These are phyloP conservation scores for Candida berthetii DNA, from an alignment of 805 yeast genomes.

Conservation along the genomic window DNA sequence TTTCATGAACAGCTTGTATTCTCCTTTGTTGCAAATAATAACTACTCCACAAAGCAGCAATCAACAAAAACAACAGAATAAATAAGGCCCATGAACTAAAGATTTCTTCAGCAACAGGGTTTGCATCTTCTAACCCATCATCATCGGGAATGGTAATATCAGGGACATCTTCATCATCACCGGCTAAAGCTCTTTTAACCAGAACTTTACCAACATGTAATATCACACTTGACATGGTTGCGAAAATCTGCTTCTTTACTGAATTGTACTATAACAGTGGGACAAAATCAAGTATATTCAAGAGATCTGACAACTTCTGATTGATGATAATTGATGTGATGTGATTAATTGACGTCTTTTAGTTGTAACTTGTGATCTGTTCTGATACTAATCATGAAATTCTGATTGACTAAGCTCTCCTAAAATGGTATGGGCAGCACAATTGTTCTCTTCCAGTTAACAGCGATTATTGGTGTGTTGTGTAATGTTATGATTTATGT, in stretches of 20 bases:
- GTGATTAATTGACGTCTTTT: no score
- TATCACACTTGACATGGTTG: not conserved
- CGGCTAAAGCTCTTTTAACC: conserved; percentile 2
- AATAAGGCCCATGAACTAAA: conserved; percentile 97
- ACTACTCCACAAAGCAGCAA: conserved; percentile 91
- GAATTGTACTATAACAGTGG: no score
- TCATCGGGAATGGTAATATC: conserved; percentile 33
- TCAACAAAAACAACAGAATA: conserved; percentile 71
- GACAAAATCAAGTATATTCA: no score
- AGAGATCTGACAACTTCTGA: no score
- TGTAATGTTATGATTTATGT: no score
- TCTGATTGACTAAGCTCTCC: no score
- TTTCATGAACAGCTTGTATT: conserved; percentile 95
- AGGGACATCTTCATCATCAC: conserved; percentile 32
- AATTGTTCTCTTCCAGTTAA: no score
- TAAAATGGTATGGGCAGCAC: no score
- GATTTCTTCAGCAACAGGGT: conserved; percentile 91
- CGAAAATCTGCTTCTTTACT: not conserved
- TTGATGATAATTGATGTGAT: no score
- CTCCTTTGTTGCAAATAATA: conserved; percentile 87
- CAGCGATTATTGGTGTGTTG: no score
- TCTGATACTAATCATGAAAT: no score
- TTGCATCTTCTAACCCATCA: conserved; percentile 58
- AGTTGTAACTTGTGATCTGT: no score
- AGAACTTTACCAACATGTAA: not conserved